A percentile compares a stretch with the other conserved stretches of the same genome.
These are phyloP conservation scores for Metarhizium guizhouense DNA, from an alignment of 2,329 filamentous ascomycete genomes.

Conservation along the genomic window DNA sequence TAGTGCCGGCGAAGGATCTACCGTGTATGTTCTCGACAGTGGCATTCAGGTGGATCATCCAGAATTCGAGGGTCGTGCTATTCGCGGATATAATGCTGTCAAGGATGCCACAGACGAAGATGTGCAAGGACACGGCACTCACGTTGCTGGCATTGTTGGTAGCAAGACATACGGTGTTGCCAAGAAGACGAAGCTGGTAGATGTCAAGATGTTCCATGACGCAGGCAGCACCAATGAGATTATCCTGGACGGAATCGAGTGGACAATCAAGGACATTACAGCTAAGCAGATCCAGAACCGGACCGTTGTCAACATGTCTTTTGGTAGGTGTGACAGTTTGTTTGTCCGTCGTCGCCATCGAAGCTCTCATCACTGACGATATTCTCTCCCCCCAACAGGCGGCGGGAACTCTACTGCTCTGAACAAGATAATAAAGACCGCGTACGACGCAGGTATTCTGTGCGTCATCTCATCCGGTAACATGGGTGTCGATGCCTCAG, in stretches of 20 bases:
- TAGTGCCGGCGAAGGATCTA: conserved; percentile 31
- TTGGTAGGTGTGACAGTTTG: conserved; percentile 22
- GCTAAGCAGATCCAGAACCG: conserved; percentile 26
- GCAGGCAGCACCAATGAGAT: conserved; percentile 8
- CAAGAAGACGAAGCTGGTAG: conserved; percentile 32
- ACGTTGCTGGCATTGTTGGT: conserved; percentile 36
- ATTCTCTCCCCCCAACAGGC: background rate
- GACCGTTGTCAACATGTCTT: conserved; percentile 47
- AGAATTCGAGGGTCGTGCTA: conserved; percentile 35
- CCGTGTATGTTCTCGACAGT: conserved; percentile 46
- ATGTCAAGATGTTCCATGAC: conserved; percentile 35
- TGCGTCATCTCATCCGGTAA: conserved; percentile 49
- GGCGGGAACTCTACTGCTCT: conserved; percentile 23
- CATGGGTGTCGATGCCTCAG: conserved; percentile 26
- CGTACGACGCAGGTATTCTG: conserved; percentile 37
- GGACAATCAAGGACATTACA: conserved; percentile 33
- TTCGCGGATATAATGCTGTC: conserved; percentile 25
- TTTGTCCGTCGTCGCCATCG: background rate
- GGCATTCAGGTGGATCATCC: conserved; percentile 38
- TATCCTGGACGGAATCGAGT: conserved; percentile 24
- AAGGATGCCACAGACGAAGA: conserved; percentile 22
- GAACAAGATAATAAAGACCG: conserved; percentile 39
- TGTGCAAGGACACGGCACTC: conserved; percentile 36
- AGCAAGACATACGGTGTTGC: conserved; percentile 35
- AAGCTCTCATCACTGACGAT: background rate